Conservation (phyloP, 2,329 filamentous ascomycete species). For the Pezicula carpinea region DNA sequence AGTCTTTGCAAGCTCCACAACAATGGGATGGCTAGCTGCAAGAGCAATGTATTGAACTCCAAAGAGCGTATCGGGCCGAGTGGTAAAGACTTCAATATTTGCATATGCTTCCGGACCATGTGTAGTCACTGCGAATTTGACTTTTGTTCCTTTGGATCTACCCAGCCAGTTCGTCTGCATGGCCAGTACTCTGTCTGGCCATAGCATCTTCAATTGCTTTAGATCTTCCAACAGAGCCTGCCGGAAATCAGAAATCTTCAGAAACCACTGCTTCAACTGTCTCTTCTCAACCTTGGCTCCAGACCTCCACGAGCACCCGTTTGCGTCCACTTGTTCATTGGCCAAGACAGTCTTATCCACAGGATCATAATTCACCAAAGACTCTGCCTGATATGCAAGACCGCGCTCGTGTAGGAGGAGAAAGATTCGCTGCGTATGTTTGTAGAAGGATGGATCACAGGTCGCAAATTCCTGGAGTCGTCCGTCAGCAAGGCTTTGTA, state of each 20-base stretch:
- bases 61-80: constrained; percentile 79
- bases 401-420: constrained; percentile 69
- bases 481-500: constrained; percentile 10
- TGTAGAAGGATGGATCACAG: constrained; percentile 81
- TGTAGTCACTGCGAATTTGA: constrained; percentile 62
- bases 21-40: constrained; percentile 67
- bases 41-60: constrained; percentile 83
- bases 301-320: constrained; percentile 82
- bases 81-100: constrained; percentile 72
- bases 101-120: constrained; percentile 14
- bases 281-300: constrained; percentile 79
- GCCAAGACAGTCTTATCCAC: constrained; percentile 85
- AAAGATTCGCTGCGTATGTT: constrained; percentile 84
- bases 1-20: constrained; percentile 52
- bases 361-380: constrained; percentile 85
- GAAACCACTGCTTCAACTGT: constrained; percentile 83
- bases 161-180: constrained; percentile 91
- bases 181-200: constrained; percentile 77
- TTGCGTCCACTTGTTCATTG: constrained; percentile 88
- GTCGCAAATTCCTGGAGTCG: constrained; percentile 70
- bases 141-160: constrained; percentile 66
- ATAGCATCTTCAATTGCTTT: constrained; percentile 59
- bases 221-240: constrained; percentile 69
- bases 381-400: constrained; percentile 77
- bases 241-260: constrained; percentile 76